Conservation (phyloP, 2,329 filamentous ascomycete species). For the Penicillium sp. region DNA sequence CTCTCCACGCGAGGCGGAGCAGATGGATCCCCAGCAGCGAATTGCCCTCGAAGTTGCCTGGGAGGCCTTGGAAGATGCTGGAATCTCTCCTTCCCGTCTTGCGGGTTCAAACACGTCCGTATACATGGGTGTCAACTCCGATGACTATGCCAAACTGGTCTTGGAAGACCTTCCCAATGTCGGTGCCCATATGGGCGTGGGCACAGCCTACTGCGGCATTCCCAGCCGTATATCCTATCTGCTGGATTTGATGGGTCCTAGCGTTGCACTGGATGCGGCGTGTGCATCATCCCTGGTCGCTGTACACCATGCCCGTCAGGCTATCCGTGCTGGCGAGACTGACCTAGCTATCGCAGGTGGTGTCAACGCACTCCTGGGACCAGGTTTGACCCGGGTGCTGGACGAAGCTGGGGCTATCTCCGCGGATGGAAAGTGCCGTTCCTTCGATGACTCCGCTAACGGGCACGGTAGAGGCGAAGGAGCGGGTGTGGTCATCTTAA, state of each 20-base stretch:
- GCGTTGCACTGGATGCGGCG: conserved; percentile 22
- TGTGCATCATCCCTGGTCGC: conserved; percentile 24
- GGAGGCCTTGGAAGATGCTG: not conserved
- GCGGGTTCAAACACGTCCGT: not conserved
- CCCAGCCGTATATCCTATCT: conserved; percentile 30
- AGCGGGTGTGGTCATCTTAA: conserved; percentile 24
- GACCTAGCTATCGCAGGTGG: not conserved
- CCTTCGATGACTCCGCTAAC: conserved; percentile 29
- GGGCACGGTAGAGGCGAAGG: conserved; percentile 35
- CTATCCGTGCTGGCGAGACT: not conserved
- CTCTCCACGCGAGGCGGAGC: not conserved
- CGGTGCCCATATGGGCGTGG: conserved; percentile 31
- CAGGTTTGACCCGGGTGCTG: conserved; percentile 32
- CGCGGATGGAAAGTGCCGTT: conserved; percentile 28
- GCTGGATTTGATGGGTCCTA: conserved; percentile 22
- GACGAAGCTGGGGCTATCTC: conserved; percentile 27
- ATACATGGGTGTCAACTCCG: conserved; percentile 10
- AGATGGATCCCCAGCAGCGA: not conserved
- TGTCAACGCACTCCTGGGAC: conserved; percentile 24
- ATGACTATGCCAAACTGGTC: conserved; percentile 37
- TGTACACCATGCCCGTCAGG: conserved; percentile 3
- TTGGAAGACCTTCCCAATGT: conserved; percentile 38
- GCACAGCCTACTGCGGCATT: not conserved
- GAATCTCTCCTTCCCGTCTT: not conserved
- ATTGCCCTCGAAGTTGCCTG: not conserved